Evolutionary conservation across 139 green algal genomes (phyloP), one percentile per base, ranked within the genome.

Genomic region (Astrephomene gubernaculifera): DNA sequence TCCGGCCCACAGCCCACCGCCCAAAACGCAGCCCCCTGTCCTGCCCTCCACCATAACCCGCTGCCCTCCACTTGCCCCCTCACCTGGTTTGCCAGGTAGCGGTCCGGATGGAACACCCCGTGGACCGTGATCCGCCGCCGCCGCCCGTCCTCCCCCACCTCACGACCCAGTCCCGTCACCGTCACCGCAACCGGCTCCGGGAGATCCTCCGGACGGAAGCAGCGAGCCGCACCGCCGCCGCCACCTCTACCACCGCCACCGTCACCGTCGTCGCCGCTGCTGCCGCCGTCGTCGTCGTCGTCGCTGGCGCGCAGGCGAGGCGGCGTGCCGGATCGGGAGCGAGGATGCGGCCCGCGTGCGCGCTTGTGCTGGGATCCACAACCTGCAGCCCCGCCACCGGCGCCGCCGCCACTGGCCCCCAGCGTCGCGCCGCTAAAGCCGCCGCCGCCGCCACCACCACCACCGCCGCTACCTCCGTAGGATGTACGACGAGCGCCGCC

Each of bases 71-170:
- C 49, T 24, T 24, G 5, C 35, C 35, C 22, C 5, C 73, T 10
- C 73, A 81, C 73, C 73, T 81, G 75, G 57, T 82, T 82, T 14
- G 57, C 10, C 2, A 82, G 54, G 54, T 82, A 82, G 9, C 57
- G 57, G 57, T 82, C 75, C 7, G 57, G 29, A 27, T 82, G 54
- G 54, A 82, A 82, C 2, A 82, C 10, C 6, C 75, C 75, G 14
- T 57, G 25, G 35, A 82, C 75, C 29, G 75, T 82, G 29, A 82
- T 41, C 33, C 57, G 54, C 38, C 33, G 54, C 7, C 75, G 75
- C 45, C 35, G 33, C 10, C 75, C 75, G 38, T 82, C 57, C 8
- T 33, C 57, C 38, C 63, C 75, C 57, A 82, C 75, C 75, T 82
- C 54, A 0, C 57, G 57, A 14, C 75, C 63, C 57, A 68, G 54